A percentile compares a stretch with the other conserved stretches of the same genome.
These are phyloP conservation scores for Macrocybe gigantea DNA, from an alignment of 768 basidiomycete genomes.

Conservation along the genomic window DNA sequence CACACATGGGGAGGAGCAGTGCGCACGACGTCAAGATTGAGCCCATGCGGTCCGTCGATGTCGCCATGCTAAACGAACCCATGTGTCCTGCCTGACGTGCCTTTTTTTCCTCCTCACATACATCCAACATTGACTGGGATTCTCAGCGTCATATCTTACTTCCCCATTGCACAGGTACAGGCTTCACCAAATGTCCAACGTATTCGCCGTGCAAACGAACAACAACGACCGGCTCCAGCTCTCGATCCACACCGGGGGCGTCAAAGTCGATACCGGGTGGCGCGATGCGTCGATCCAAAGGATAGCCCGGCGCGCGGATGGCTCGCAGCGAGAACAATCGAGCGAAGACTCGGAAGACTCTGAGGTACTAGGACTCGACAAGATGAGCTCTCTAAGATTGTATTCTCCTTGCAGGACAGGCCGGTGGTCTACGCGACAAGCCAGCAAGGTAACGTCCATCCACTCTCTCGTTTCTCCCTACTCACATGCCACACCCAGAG, in stretches of 20 bases:
- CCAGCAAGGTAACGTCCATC: too few species aligned
- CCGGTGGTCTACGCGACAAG: too few species aligned
- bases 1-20: constrained; percentile 60
- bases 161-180: constrained; percentile 70
- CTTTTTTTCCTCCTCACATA: constrained; percentile 13
- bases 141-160: constrained; percentile 70
- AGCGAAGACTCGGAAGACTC: too few species aligned
- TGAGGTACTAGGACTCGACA: too few species aligned
- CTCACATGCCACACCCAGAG: too few species aligned
- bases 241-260: constrained; percentile 62
- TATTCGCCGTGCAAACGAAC: constrained; percentile 65
- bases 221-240: constrained; percentile 47
- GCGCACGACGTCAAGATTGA: constrained; percentile 81
- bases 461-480: too few species aligned
- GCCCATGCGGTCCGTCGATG: constrained; percentile 70
- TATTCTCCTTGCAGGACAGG: too few species aligned
- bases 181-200: constrained; percentile 62
- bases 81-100: constrained; percentile 83
- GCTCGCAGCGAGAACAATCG: too few species aligned
- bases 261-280: constrained; percentile 82
- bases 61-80: constrained; percentile 69
- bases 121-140: neutral
- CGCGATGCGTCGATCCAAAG: constrained; percentile 59
- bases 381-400: too few species aligned
- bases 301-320: constrained; percentile 25